phyloP scores from a whole-genome alignment of 192 early-diverging fungal genomes.

The Podila horticola region DNA sequence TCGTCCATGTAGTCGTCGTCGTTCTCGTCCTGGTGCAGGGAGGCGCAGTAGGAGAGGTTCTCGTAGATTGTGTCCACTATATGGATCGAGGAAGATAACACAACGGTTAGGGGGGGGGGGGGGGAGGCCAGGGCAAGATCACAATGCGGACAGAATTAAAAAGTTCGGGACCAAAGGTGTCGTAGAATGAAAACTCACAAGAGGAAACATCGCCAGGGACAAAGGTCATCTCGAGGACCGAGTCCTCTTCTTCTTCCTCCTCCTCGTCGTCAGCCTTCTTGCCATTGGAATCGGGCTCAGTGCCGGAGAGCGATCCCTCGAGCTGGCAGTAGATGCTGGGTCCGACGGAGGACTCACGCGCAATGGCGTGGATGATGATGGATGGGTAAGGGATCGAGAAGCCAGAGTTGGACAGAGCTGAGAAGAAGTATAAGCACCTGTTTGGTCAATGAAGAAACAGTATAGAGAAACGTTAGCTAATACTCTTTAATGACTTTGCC shows the following conservation, averaged over 20 bases:
- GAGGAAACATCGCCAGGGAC: slow-evolving; percentile 65
- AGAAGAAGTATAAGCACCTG: slow-evolving; percentile 67
- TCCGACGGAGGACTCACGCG: slow-evolving; percentile 56
- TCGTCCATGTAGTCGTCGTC: slow-evolving; percentile 51
- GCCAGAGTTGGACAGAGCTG: slow-evolving; percentile 51
- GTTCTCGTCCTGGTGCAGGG: slow-evolving; percentile 73
- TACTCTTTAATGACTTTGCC: not conserved
- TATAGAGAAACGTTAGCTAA: not conserved
- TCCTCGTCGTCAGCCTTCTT: slow-evolving; percentile 48
- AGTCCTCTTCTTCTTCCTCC: slow-evolving; percentile 57
- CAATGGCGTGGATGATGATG: slow-evolving; percentile 78
- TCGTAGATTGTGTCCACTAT: slow-evolving; percentile 76
- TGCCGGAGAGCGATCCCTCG: slow-evolving; percentile 47
- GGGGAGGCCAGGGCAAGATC: not conserved
- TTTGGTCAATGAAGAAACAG: not conserved
- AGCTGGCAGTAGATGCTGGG: slow-evolving; percentile 77
- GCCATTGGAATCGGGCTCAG: slow-evolving; percentile 25
- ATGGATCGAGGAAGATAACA: not conserved
- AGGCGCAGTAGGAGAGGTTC: slow-evolving; percentile 72
- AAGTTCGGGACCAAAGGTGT: not conserved
- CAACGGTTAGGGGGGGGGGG: not conserved
- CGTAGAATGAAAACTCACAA: slow-evolving; percentile 52
- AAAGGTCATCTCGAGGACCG: slow-evolving; percentile 65
- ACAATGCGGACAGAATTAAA: not conserved
- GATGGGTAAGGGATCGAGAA: slow-evolving; percentile 70